These are phyloP conservation scores for Naegleria fowleri DNA, from an alignment of 208 protist genomes.

Conservation along the genomic window DNA sequence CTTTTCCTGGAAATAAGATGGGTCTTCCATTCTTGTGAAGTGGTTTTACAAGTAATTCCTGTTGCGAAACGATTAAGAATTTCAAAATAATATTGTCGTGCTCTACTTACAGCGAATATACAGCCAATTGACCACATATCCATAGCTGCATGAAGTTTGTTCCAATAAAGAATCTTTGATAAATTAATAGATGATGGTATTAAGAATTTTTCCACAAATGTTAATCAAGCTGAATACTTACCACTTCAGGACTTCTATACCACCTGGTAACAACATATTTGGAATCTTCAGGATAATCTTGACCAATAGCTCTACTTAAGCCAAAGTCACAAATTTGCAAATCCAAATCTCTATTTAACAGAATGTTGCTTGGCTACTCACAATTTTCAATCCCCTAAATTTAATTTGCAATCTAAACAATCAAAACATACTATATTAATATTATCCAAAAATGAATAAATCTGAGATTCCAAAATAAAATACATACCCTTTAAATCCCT, in stretches of 20 bases:
- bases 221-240: not conserved
- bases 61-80: not conserved
- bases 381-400: too few relatives aligned
- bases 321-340: slow-evolving; percentile 29
- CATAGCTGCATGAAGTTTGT: slow-evolving; percentile 38
- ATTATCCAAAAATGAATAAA: too few relatives aligned
- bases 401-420: too few relatives aligned
- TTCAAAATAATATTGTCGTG: not conserved
- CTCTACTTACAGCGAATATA: not conserved
- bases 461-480: too few relatives aligned
- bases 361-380: not conserved
- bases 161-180: slow-evolving; percentile 63
- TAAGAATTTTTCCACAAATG: not conserved
- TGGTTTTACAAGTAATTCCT: not conserved
- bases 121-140: slow-evolving; percentile 20
- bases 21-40: not conserved
- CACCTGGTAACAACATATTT: not conserved
- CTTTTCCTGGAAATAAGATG: not conserved
- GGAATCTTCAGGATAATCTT: not conserved
- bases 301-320: not conserved
- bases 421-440: too few relatives aligned
- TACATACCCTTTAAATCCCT: slow-evolving; percentile 8
- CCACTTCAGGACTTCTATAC: not conserved
- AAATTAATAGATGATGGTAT: not conserved
- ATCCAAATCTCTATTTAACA: slow-evolving; percentile 2